Evolutionary conservation across 768 basidiomycete genomes (phyloP).

Genomic region (Amanita inopinata): DNA sequence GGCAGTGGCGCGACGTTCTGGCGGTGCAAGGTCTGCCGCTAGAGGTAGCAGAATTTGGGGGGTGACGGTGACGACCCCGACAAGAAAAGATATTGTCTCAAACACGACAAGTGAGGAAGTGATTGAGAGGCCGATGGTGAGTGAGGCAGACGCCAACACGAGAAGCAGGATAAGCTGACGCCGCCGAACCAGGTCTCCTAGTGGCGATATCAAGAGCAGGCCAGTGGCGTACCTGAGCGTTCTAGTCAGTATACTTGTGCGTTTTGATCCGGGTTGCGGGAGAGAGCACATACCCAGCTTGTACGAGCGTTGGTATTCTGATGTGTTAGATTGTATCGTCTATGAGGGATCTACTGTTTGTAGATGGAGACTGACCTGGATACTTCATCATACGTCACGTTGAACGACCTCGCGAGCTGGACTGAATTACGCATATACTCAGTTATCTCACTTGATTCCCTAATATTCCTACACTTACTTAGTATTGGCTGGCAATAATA

Average conservation of each 20-base stretch:
- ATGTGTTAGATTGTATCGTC: too few relatives aligned
- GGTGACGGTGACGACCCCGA: slow-evolving; percentile 62
- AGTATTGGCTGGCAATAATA: slow-evolving; percentile 80
- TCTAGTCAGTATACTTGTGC: neutral
- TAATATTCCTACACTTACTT: slow-evolving; percentile 35
- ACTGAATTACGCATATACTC: slow-evolving; percentile 20
- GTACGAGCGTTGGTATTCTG: slow-evolving; percentile 57
- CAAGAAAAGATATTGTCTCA: slow-evolving; percentile 58
- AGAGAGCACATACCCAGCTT: slow-evolving; percentile 43
- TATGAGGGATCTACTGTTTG: slow-evolving; percentile 15
- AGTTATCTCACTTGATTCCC: neutral
- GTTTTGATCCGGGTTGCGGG: neutral
- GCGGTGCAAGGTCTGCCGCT: slow-evolving; percentile 76
- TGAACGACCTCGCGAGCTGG: slow-evolving; percentile 28
- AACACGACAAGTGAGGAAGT: slow-evolving; percentile 52
- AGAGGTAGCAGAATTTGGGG: slow-evolving; percentile 71
- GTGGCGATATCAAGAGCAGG: slow-evolving; percentile 65
- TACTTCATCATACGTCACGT: slow-evolving; percentile 28
- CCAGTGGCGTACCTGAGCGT: slow-evolving; percentile 55
- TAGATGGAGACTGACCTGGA: slow-evolving; percentile 22
- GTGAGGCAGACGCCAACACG: slow-evolving; percentile 37
- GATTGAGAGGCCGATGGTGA: slow-evolving; percentile 66
- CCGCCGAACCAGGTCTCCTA: slow-evolving; percentile 76
- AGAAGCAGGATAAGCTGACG: slow-evolving; percentile 59
- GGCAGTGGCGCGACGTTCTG: slow-evolving; percentile 61